Percentiles rank a stretch among this genome's conserved stretches.
phyloP scores from a whole-genome alignment of 2,329 filamentous ascomycete species.

The Pyricularia pennisetigena region DNA sequence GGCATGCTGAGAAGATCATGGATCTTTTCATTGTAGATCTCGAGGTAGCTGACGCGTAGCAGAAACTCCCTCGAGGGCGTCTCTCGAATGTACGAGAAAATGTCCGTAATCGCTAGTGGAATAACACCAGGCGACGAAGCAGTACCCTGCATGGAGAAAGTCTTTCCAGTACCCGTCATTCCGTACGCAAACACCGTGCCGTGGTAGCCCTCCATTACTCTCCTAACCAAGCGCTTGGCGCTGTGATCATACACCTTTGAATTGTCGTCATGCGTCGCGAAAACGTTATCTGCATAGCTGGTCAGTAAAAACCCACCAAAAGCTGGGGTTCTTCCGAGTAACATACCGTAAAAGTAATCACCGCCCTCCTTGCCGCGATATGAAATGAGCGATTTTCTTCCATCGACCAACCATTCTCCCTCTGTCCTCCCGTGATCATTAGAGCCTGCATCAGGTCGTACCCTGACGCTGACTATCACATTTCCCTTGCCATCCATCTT shows the following conservation, averaged over 20 bases:
- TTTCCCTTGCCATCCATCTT: slow-evolving; percentile 78
- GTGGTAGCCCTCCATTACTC: slow-evolving; percentile 98
- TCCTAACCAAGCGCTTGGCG: slow-evolving; percentile 85
- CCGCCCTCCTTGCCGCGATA: slow-evolving; percentile 85
- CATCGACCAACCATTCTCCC: slow-evolving; percentile 87
- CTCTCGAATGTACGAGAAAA: slow-evolving; percentile 97
- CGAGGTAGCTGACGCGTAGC: slow-evolving; percentile 90
- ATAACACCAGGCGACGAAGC: slow-evolving; percentile 94
- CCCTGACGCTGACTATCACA: slow-evolving; percentile 88
- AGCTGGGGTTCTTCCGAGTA: slow-evolving; percentile 7
- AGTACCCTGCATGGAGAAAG: slow-evolving; percentile 98
- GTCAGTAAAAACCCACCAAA: neutral
- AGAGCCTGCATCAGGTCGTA: slow-evolving; percentile 70
- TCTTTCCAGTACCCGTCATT: slow-evolving; percentile 98
- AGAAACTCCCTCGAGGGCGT: slow-evolving; percentile 91
- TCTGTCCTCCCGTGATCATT: slow-evolving; percentile 51
- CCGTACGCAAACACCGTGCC: slow-evolving; percentile 98
- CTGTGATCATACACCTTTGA: slow-evolving; percentile 88
- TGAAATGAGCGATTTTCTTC: slow-evolving; percentile 68
- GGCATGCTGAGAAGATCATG: slow-evolving; percentile 82
- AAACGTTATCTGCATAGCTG: slow-evolving; percentile 72
- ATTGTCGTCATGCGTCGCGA: slow-evolving; percentile 88
- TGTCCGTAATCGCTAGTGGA: slow-evolving; percentile 92
- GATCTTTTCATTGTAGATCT: slow-evolving; percentile 98
- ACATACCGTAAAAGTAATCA: slow-evolving; percentile 81